Conservation (phyloP, 179 eudicot genomes). For the Sideroxylon spinosum region DNA sequence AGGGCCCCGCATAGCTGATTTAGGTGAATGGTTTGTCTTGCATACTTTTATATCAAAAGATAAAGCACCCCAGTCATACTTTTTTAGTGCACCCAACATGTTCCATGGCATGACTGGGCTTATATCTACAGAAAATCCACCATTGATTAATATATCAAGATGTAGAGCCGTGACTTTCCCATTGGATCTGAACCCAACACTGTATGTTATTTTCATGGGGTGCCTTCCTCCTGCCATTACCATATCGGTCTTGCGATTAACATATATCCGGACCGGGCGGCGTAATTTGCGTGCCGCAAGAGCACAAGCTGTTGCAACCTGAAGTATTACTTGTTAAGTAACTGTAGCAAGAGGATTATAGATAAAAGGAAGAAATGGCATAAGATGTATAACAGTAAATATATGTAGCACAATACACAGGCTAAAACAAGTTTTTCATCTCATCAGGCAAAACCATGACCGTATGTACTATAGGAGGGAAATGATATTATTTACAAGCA, state of each 20-base stretch:
- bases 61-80: constrained; percentile 87
- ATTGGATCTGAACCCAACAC: constrained; percentile 76
- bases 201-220: constrained; percentile 79
- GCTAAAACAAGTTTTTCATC: no score
- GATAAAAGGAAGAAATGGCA: not conserved
- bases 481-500: no score
- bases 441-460: no score
- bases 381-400: no score
- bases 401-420: no score
- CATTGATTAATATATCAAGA: constrained; percentile 58
- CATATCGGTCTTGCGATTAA: constrained; percentile 86
- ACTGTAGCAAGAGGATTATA: not conserved
- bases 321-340: constrained; percentile 8
- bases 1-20: constrained; percentile 89
- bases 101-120: constrained; percentile 67
- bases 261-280: constrained; percentile 68
- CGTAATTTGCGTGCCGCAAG: constrained; percentile 73
- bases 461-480: no score
- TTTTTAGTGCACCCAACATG: constrained; percentile 48
- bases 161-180: constrained; percentile 91
- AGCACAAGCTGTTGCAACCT: constrained; percentile 90
- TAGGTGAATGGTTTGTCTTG: constrained; percentile 72
- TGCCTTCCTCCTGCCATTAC: constrained; percentile 90
- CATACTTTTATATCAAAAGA: constrained; percentile 74
- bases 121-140: constrained; percentile 57